These are phyloP conservation scores for Allomyces javanicus DNA, from an alignment of 192 early-diverging fungal genomes.

Conservation along the genomic window DNA sequence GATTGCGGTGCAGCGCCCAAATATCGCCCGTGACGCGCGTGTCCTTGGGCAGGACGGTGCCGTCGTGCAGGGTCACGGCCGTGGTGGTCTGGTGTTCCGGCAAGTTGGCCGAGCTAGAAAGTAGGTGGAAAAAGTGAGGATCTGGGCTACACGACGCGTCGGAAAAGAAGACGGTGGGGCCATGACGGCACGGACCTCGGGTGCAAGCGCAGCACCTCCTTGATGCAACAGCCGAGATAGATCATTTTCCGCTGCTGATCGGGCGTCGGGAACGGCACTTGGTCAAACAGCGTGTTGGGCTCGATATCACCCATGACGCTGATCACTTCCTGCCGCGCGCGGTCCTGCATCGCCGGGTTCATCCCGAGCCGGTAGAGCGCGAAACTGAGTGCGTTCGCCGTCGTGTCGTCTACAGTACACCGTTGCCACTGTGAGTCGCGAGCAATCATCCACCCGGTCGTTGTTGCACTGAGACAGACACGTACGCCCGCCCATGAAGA, in stretches of 20 bases:
- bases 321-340: constrained; percentile 28
- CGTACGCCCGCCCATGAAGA: constrained; percentile 28
- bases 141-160: not conserved
- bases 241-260: not conserved
- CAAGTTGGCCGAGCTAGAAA: not conserved
- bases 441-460: not conserved
- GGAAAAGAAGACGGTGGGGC: not conserved
- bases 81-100: not conserved
- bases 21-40: not conserved
- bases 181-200: too few species aligned
- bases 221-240: not conserved
- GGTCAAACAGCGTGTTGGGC: not conserved
- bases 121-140: too few species aligned
- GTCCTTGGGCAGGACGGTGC: not conserved
- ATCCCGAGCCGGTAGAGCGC: constrained; percentile 23
- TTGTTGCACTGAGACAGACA: not conserved
- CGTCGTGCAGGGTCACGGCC: not conserved
- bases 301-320: constrained; percentile 32
- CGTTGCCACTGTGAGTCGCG: not conserved
- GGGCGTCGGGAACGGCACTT: not conserved
- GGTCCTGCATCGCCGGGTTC: constrained; percentile 25
- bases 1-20: not conserved
- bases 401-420: constrained; percentile 21
- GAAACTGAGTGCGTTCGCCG: constrained; percentile 29
- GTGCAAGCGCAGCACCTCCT: not conserved